Evolutionary conservation across 1,284 basidiomycete species (phyloP).

Genomic region (Cutaneotrichosporon dermatis): DNA sequence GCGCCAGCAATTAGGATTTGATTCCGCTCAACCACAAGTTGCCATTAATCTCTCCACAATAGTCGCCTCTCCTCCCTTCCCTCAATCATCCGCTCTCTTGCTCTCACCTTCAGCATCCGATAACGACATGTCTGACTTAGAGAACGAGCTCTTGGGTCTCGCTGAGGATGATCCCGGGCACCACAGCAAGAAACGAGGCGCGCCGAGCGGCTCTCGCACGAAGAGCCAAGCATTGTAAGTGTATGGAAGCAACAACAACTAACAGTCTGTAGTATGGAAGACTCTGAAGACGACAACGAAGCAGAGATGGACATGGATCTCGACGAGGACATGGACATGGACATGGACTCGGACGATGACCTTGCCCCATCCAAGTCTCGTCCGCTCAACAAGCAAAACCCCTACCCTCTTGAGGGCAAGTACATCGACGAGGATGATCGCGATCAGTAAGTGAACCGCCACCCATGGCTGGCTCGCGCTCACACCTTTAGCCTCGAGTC

Average conservation of each 20-base stretch:
- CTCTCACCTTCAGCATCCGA: not conserved
- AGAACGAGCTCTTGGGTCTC: constrained; percentile 48
- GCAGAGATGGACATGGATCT: constrained; percentile 35
- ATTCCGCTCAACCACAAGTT: not conserved
- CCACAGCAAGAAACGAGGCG: constrained; percentile 35
- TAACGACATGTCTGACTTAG: constrained; percentile 42
- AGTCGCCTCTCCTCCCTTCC: too few relatives aligned
- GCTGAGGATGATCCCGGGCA: constrained; percentile 45
- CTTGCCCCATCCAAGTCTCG: constrained; percentile 5
- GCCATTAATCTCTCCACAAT: too few relatives aligned
- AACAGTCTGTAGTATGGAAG: constrained; percentile 12
- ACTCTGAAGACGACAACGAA: constrained; percentile 26
- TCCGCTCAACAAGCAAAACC: constrained; percentile 46
- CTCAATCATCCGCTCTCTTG: too few relatives aligned
- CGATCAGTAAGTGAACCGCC: constrained; percentile 59
- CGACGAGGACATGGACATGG: constrained; percentile 31
- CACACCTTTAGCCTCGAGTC: constrained; percentile 59
- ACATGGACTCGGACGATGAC: constrained; percentile 42
- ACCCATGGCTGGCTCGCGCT: not conserved
- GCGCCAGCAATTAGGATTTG: not conserved
- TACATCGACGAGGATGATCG: constrained; percentile 79
- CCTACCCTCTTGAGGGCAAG: constrained; percentile 85
- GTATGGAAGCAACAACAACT: not conserved
- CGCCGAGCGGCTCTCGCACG: constrained; percentile 19
- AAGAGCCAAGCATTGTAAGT: constrained; percentile 28